phyloP scores from a whole-genome alignment of 345 rosid species.

The Zanthoxylum bungeanum region DNA sequence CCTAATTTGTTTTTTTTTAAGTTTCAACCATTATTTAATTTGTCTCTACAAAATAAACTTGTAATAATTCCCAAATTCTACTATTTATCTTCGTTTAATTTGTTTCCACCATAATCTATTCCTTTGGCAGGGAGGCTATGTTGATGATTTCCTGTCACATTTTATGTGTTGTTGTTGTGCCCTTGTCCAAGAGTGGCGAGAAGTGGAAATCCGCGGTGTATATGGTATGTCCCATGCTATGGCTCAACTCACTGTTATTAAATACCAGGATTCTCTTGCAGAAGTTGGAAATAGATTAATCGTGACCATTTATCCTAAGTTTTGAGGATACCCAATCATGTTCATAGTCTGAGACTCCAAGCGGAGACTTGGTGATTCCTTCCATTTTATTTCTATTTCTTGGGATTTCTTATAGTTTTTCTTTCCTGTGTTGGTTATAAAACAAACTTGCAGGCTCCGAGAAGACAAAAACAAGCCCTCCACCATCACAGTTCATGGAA shows the following conservation, averaged over 20 bases:
- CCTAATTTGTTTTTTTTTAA: too few species aligned
- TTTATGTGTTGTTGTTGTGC: conserved; percentile 98
- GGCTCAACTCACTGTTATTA: not conserved
- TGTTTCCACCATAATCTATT: not conserved
- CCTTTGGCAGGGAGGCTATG: conserved; percentile 69
- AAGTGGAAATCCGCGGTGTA: conserved; percentile 83
- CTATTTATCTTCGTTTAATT: conserved; percentile 1
- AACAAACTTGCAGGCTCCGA: conserved; percentile 52
- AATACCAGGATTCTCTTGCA: not conserved
- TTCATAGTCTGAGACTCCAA: too few species aligned
- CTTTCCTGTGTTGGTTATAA: not conserved
- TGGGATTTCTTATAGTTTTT: not conserved
- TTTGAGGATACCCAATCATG: not conserved
- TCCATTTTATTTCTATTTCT: not conserved
- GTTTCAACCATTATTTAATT: too few species aligned
- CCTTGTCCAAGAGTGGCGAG: conserved; percentile 96
- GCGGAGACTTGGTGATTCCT: conserved; percentile 1
- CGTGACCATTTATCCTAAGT: not conserved
- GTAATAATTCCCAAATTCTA: not conserved
- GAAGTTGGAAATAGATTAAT: not conserved
- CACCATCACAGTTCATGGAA: conserved; percentile 83
- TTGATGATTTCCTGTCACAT: conserved; percentile 96
- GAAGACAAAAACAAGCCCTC: conserved; percentile 81
- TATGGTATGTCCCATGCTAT: conserved; percentile 42
- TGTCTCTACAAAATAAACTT: too few species aligned